Conservation (phyloP, 805 yeast species). For the Barnettozyma sp. region DNA sequence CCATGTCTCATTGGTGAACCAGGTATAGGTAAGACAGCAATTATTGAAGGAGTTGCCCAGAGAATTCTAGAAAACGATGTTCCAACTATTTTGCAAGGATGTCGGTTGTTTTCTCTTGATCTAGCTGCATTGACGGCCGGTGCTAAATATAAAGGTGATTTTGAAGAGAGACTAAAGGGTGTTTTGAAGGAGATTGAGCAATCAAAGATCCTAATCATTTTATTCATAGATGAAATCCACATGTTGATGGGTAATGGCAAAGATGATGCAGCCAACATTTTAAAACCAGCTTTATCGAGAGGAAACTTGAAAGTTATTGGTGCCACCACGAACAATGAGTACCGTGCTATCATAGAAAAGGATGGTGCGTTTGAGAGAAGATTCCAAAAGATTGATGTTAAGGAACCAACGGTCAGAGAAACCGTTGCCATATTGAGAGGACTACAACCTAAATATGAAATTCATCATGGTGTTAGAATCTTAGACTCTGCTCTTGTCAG, state of each 20-base stretch:
- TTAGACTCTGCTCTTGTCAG: slow-evolving; percentile 90
- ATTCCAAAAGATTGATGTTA: slow-evolving; percentile 94
- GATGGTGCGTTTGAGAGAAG: slow-evolving; percentile 99
- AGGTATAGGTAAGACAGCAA: slow-evolving; percentile 98
- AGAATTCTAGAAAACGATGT: slow-evolving; percentile 94
- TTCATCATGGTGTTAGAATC: slow-evolving; percentile 96
- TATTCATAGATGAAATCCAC: slow-evolving; percentile 96
- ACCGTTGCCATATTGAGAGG: slow-evolving; percentile 96
- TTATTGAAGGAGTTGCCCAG: slow-evolving; percentile 98
- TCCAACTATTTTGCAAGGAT: slow-evolving; percentile 75
- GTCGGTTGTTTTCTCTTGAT: slow-evolving; percentile 82
- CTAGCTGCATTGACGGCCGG: slow-evolving; percentile 97
- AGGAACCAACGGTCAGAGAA: slow-evolving; percentile 87
- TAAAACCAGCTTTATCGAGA: slow-evolving; percentile 96
- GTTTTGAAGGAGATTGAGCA: slow-evolving; percentile 91
- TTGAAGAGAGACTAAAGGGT: slow-evolving; percentile 96
- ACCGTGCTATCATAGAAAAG: slow-evolving; percentile 85
- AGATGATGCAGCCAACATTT: slow-evolving; percentile 90
- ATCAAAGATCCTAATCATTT: slow-evolving; percentile 74
- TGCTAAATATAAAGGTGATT: slow-evolving; percentile 97
- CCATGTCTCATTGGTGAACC: slow-evolving; percentile 98
- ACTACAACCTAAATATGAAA: slow-evolving; percentile 87
- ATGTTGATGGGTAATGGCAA: slow-evolving; percentile 99
- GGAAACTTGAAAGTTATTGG: slow-evolving; percentile 96
- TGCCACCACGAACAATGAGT: slow-evolving; percentile 94